Conservation (phyloP, 2,329 filamentous ascomycete species). For the Myriosclerotinia curreyana region DNA sequence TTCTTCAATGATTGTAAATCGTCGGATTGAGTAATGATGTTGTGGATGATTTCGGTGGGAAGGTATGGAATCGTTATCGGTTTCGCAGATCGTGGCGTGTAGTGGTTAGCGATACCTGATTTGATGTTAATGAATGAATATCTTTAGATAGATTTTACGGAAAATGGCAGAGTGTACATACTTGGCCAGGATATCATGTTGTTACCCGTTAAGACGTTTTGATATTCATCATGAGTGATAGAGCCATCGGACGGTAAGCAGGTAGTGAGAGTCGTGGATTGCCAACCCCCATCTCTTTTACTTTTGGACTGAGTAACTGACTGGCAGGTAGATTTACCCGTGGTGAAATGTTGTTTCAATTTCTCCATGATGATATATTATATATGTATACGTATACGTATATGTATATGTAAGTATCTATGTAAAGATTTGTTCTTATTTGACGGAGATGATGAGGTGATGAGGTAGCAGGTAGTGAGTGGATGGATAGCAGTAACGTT, state of each 20-base stretch:
- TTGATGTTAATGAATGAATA: not conserved
- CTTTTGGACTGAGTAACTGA: conserved; percentile 9
- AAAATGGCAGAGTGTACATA: not conserved
- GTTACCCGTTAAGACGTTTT: conserved; percentile 11
- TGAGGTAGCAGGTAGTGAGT: no score
- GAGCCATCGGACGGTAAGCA: conserved; percentile 8
- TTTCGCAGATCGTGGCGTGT: conserved; percentile 12
- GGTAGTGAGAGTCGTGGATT: conserved; percentile 12
- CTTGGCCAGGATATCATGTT: conserved; percentile 7
- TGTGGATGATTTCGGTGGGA: conserved; percentile 18
- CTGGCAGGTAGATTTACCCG: conserved; percentile 17
- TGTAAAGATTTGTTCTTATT: no score
- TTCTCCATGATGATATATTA: conserved; percentile 7
- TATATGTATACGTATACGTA: not conserved
- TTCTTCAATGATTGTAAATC: conserved; percentile 23
- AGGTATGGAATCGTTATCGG: conserved; percentile 18
- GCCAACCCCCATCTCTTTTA: conserved; percentile 20
- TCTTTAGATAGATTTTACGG: not conserved
- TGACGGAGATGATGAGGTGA: no score
- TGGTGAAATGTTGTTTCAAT: conserved; percentile 2
- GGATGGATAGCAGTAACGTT: no score
- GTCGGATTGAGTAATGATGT: conserved; percentile 19
- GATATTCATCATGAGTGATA: conserved; percentile 19
- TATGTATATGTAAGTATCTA: not conserved
- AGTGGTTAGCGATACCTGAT: conserved; percentile 9